A percentile compares a stretch with the other conserved stretches of the same genome.
These are phyloP conservation scores for Wickerhamiella infanticola DNA, from an alignment of 1,139 yeast species.

Conservation along the genomic window DNA sequence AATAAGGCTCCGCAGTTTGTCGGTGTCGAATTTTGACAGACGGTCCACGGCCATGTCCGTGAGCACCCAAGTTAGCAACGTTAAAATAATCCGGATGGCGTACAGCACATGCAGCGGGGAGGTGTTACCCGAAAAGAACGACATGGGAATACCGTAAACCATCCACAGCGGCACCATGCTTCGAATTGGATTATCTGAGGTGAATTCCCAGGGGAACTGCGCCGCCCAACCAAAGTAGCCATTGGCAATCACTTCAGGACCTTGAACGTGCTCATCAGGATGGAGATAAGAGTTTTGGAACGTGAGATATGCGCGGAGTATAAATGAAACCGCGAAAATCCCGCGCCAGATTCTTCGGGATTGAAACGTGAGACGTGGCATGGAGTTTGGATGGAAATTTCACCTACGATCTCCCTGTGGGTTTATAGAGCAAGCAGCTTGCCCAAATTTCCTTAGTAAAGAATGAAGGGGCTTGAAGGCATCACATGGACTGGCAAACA, in stretches of 20 bases:
- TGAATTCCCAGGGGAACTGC: slow-evolving; percentile 77
- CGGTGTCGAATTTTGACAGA: slow-evolving; percentile 43
- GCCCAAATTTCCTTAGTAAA: no score
- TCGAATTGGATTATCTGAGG: slow-evolving; percentile 43
- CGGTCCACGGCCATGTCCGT: slow-evolving; percentile 34
- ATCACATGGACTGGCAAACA: no score
- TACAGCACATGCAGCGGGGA: slow-evolving; percentile 34
- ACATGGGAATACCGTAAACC: slow-evolving; percentile 48
- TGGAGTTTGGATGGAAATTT: not conserved
- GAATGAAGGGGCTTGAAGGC: no score
- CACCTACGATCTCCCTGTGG: not conserved
- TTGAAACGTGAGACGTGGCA: not conserved
- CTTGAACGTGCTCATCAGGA: slow-evolving; percentile 95
- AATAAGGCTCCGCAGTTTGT: slow-evolving; percentile 46
- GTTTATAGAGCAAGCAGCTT: no score
- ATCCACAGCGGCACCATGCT: slow-evolving; percentile 57
- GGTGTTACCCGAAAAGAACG: slow-evolving; percentile 18
- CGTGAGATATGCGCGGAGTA: slow-evolving; percentile 41
- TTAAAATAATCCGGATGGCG: slow-evolving; percentile 41
- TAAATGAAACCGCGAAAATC: slow-evolving; percentile 24
- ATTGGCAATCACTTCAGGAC: slow-evolving; percentile 53
- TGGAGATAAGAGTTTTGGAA: slow-evolving; percentile 75
- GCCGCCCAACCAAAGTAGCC: slow-evolving; percentile 36
- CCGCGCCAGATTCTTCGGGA: slow-evolving; percentile 16
- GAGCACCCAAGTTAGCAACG: slow-evolving; percentile 41